Base-by-base conservation (phyloP, 164 flowering plant genomes). In the Santalum album region DNA sequence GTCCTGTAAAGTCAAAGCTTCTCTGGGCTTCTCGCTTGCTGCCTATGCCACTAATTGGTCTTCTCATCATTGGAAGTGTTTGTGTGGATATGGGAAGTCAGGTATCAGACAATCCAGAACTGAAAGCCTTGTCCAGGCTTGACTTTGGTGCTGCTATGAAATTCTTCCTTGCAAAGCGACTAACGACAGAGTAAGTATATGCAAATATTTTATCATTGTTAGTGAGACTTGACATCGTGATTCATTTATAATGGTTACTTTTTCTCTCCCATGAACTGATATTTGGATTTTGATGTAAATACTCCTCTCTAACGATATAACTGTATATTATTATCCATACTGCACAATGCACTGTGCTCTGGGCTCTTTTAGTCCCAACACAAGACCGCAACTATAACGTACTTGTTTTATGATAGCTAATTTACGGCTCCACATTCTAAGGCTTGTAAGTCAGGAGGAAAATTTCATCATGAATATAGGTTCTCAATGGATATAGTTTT, bases 21-120 rank as follows among this genome's bases (percentile, higher is more conserved):
- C 69, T 88, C 21, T 83, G 91, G 94, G 96, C 89, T 52, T 83
- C 98, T 23, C 87, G 96, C 38, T 80, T 82, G 25, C 73, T 92
- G 23, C 98, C 98, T 14, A 92, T 92, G 96, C 96, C 98, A 58
- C 95, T 92, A 60, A 79, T 92, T n/a, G 95, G 98, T 24, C 83
- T 92, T 67, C 65, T 88, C 44, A 72, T 92, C 16, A 92, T 92
- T 50, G 83, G 81, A 57, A 50, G 84, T 52, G 73, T 92, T 40
- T 88, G 98, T 65, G 65, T 82, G 22, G 85, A 84, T 59, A 62
- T 42, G 32, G 87, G 72, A 56, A 72, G 52, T 62, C 75, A 72
- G 60, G 63, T 69, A 50, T 59, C 80, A 18, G 87, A 86, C 25
- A 78, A 76, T 71, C 88, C 96, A 27, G 96, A 87, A 65, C 47